Base-by-base conservation (phyloP, 2,329 filamentous ascomycete genomes). In the Pyricularia sp. region DNA sequence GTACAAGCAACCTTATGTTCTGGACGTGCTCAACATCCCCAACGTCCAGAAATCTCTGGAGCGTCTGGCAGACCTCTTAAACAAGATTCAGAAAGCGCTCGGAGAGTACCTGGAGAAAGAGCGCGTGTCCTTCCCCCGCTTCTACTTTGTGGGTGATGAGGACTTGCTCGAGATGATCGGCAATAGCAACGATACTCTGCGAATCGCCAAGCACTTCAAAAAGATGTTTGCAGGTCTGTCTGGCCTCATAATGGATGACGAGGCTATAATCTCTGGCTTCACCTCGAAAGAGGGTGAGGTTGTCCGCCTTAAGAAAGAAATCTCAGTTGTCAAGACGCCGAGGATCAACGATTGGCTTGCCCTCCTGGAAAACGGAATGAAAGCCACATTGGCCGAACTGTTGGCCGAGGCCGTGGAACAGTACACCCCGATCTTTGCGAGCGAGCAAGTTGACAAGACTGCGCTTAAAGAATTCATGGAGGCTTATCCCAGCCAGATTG, bases 211-310 rank as follows among this genome's bases (percentile, higher is more conserved):
- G 75, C 96, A 99, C 79, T 92, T 99, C 81, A 93, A 96, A 75
- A 99, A 99, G 81, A 99, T 99, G 94, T 99, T 99, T 80, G 94
- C 96, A 68, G 94, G 94, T 67, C 82, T 99, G 62, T 93, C 89
- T 4, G 94, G 94, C 3, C 83, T 99, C 44, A 81, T 93, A 57
- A 93, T 97, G 81, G 91, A 96, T 69, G 92, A 97, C 65, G 90
- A 97, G 70, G 86, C 87, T 30, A 86, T 91, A 67, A 97, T 99
- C 68, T 88, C 89, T 30, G 93, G 92, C 7, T 93, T 97, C 71
- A 94, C 89, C 2, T 99, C 94, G 0, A 97, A 96, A 73, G 96
- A 99, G 76, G 93, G 89, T 64, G 94, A 99, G 76, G 83, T 88
- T 67, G 91, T 99, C 62, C 83, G 83, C 67, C 79, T 99, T 66